phyloP scores from a whole-genome alignment of 2,329 filamentous ascomycete genomes.

The Triangularia verruculosa region DNA sequence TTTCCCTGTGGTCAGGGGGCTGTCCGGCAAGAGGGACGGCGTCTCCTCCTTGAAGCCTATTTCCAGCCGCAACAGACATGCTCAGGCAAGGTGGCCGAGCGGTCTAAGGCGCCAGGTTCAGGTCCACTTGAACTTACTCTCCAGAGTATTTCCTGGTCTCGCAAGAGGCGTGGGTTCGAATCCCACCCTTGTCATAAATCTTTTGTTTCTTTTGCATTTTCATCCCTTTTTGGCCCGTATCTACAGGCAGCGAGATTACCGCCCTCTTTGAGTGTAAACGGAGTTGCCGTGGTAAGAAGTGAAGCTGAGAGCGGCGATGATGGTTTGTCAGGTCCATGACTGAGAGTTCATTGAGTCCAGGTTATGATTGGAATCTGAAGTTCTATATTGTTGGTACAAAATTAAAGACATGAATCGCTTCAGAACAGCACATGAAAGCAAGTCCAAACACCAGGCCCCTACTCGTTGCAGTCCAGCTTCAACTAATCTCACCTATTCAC shows the following conservation, averaged over 20 bases:
- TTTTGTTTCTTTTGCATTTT: not conserved
- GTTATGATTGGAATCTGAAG: too few relatives aligned
- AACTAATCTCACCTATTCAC: not conserved
- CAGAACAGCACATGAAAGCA: too few relatives aligned
- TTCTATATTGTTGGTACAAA: too few relatives aligned
- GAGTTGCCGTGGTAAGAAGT: too few relatives aligned
- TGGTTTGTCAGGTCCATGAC: too few relatives aligned
- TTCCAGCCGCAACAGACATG: not conserved
- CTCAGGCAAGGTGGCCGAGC: not conserved
- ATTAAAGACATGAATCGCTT: too few relatives aligned
- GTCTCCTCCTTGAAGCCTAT: not conserved
- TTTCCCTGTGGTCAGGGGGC: too few relatives aligned
- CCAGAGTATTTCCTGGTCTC: not conserved
- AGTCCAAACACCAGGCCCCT: not conserved
- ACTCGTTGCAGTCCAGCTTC: not conserved
- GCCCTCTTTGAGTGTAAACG: too few relatives aligned
- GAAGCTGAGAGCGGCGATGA: too few relatives aligned
- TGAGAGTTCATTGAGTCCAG: too few relatives aligned
- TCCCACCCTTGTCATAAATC: not conserved
- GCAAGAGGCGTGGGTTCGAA: conserved; percentile 1
- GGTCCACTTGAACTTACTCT: not conserved
- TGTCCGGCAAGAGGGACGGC: too few relatives aligned
- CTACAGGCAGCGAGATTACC: too few relatives aligned
- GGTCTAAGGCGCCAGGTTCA: not conserved
- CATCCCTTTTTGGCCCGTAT: not conserved